Conservation (phyloP, 768 basidiomycete genomes). For the Lyophyllum atratum region DNA sequence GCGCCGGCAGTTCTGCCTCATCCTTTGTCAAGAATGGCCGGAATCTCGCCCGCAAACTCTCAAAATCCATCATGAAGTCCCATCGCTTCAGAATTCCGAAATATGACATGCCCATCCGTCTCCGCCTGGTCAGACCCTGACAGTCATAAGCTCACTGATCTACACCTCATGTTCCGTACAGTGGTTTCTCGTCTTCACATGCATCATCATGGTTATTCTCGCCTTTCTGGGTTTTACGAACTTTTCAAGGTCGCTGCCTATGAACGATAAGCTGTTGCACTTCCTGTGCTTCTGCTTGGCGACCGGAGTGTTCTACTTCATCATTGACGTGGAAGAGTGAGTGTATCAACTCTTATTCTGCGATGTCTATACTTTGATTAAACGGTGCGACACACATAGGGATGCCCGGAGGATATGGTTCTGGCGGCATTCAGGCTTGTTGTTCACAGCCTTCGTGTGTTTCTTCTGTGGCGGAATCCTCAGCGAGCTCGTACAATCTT, state of each 20-base stretch:
- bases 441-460: slow-evolving; percentile 70
- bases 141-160: slow-evolving; percentile 15
- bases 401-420: slow-evolving; percentile 83
- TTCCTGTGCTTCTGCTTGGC: slow-evolving; percentile 77
- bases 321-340: slow-evolving; percentile 87
- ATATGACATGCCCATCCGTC: slow-evolving; percentile 69
- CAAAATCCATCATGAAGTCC: slow-evolving; percentile 73
- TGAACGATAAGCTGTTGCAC: slow-evolving; percentile 81
- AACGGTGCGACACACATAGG: slow-evolving; percentile 34
- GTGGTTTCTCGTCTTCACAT: slow-evolving; percentile 84
- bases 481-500: slow-evolving; percentile 80
- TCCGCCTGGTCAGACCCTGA: slow-evolving; percentile 59
- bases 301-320: slow-evolving; percentile 84
- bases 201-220: slow-evolving; percentile 64
- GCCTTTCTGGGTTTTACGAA: slow-evolving; percentile 81
- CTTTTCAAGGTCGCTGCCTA: slow-evolving; percentile 59
- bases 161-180: slow-evolving; percentile 25
- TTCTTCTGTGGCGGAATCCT: slow-evolving; percentile 80
- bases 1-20: slow-evolving; percentile 9
- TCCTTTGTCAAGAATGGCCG: slow-evolving; percentile 23
- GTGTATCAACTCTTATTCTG: slow-evolving; percentile 23
- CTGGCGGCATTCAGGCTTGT: slow-evolving; percentile 73
- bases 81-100: slow-evolving; percentile 61
- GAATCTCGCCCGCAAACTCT: slow-evolving; percentile 43
- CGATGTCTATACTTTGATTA: neutral